Evolutionary conservation across 1,139 yeast genomes (phyloP).

Genomic region (Sugiyamaella japonica): DNA sequence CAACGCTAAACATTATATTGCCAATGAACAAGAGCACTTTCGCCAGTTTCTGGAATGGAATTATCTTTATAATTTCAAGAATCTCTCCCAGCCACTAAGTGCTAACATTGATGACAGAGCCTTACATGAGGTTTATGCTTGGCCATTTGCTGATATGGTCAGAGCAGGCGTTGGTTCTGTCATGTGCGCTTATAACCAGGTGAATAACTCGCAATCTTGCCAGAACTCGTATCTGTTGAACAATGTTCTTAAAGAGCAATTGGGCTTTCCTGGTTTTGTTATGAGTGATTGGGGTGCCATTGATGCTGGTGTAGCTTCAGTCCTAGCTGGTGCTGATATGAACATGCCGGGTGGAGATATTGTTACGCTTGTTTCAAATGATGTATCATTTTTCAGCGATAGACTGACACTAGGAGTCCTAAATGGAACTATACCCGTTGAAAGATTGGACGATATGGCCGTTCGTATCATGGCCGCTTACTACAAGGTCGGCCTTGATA

Average conservation of each 20-base stretch:
- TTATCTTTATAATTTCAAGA: conserved; percentile 33
- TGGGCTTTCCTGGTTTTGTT: conserved; percentile 67
- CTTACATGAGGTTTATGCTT: conserved; percentile 60
- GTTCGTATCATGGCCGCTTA: conserved; percentile 60
- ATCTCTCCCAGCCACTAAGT: conserved; percentile 26
- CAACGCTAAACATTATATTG: conserved; percentile 54
- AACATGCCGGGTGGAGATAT: conserved; percentile 62
- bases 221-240: conserved; percentile 60
- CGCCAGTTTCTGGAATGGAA: conserved; percentile 59
- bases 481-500: conserved; percentile 40
- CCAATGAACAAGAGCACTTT: conserved; percentile 65
- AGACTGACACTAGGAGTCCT: conserved; percentile 55
- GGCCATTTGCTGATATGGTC: conserved; percentile 68
- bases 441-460: conserved; percentile 62
- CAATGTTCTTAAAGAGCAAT: conserved; percentile 57
- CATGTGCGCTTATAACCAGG: conserved; percentile 62
- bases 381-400: conserved; percentile 60
- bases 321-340: conserved; percentile 64
- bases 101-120: conserved; percentile 61
- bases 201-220: conserved; percentile 61
- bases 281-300: conserved; percentile 65
- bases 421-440: conserved; percentile 56
- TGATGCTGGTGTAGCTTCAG: conserved; percentile 57
- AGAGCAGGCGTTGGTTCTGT: conserved; percentile 61
- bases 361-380: conserved; percentile 58